Evolutionary conservation across 805 yeast species (phyloP), one percentile per base, ranked within the genome.

Genomic region (Candida caryicola): DNA sequence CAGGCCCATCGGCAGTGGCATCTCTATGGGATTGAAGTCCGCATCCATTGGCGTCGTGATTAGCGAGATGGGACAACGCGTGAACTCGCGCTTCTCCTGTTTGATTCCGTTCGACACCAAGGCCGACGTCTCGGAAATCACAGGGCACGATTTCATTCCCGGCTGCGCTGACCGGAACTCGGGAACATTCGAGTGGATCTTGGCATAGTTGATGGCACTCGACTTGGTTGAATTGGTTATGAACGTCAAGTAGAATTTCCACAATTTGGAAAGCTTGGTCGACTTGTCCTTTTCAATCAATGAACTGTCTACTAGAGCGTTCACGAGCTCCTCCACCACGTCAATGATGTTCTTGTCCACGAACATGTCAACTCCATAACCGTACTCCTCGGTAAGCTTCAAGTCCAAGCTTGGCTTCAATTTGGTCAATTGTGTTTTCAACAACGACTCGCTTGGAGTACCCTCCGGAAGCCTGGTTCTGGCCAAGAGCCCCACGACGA

Each of bases 211-310:
- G 14, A 51, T 45, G 9, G 59, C 41, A 33, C 47, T 56, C 45
- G 59, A 44, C 39, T 54, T 61, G 33, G 46, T 55, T 7, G 61
- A 46, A 40, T 57, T 60, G 21, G 59, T 57, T 23, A 65, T 51
- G 39, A 68, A 59, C 1, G 69, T 64, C 40, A 60, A 43, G 49
- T 69, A 67, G 39, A 69, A 68, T 29, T 55, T 56, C 74, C 74
- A 69, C 34, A 62, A 50, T 43, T 62, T 64, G 19, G 59, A 41
- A 13, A 59, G 40, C 33, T 54, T 51, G 7, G 25, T 34, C 8
- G 50, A 40, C 37, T 44, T 43, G 2, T 40, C 53, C 23, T 49
- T 45, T 25, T 47, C 51, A 5, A 38, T n/a, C n/a, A 50, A 12
- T 10, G 34, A 17, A 21, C 45, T 42, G 1, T 43, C 39, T 14